phyloP scores from a whole-genome alignment of 1,139 yeast genomes.

The Hyphopichia pseudoburtonii region DNA sequence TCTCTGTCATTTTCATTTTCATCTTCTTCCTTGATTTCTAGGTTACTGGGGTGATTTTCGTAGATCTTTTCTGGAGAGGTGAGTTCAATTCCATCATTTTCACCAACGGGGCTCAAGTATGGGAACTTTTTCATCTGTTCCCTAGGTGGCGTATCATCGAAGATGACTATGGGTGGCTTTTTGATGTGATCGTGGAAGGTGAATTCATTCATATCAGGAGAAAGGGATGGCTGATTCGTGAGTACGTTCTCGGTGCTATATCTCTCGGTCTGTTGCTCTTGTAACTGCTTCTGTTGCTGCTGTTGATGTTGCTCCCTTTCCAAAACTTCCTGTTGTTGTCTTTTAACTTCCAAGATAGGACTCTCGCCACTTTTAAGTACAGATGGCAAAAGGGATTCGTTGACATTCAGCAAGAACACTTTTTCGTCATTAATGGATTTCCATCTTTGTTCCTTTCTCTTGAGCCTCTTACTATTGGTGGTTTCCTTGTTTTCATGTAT shows the following conservation, averaged over 20 bases:
- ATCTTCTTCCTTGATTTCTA: background rate
- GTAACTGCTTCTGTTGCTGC: background rate
- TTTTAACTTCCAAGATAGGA: constrained; percentile 27
- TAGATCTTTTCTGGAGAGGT: background rate
- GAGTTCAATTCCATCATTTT: constrained; percentile 3
- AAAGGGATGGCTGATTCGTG: no score
- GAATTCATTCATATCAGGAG: no score
- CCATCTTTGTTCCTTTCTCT: constrained; percentile 23
- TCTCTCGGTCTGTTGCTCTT: background rate
- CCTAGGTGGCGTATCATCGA: constrained; percentile 1
- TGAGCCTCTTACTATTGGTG: constrained; percentile 9
- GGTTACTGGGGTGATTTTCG: background rate
- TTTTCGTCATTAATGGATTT: constrained; percentile 35
- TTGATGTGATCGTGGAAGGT: background rate
- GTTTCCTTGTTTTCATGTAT: constrained; percentile 13
- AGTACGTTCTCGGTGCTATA: background rate
- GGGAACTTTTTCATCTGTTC: background rate
- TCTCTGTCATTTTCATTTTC: background rate
- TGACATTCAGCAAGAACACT: constrained; percentile 29
- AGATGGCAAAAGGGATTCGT: constrained; percentile 36
- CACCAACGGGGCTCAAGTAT: constrained; percentile 14
- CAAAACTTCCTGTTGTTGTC: constrained; percentile 19
- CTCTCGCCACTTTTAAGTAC: constrained; percentile 36
- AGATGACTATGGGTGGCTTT: background rate
- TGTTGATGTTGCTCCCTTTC: constrained; percentile 5